Evolutionary conservation across 1,284 basidiomycete species (phyloP).

Genomic region (Irpex lacteus): DNA sequence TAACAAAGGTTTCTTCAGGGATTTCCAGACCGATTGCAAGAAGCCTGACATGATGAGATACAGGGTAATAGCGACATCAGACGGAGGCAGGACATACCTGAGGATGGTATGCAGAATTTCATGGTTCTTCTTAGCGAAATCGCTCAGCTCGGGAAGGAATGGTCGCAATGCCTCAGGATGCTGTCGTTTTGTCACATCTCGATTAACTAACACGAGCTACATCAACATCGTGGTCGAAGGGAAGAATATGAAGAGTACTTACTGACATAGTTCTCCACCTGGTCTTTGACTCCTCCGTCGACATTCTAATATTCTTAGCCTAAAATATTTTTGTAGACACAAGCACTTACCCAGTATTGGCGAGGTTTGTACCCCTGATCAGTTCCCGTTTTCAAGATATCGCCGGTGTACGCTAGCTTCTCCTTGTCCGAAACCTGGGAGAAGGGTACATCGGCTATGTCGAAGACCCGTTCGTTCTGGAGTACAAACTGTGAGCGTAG

Average conservation of each 20-base stretch:
- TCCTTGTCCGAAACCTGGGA: neutral
- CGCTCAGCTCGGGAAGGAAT: conserved; percentile 55
- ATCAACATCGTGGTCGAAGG: neutral
- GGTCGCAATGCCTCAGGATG: conserved; percentile 51
- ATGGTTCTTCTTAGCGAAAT: conserved; percentile 50
- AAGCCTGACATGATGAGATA: conserved; percentile 31
- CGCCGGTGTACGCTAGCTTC: neutral
- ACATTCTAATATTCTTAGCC: conserved; percentile 35
- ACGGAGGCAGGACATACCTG: conserved; percentile 30
- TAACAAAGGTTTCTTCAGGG: conserved; percentile 31
- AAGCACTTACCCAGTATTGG: conserved; percentile 46
- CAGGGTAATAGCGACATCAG: neutral
- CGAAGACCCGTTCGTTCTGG: neutral
- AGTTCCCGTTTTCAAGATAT: neutral
- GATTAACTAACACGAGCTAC: conserved; percentile 36
- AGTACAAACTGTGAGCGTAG: neutral
- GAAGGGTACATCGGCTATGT: neutral
- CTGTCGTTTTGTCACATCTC: conserved; percentile 38
- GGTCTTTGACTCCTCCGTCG: conserved; percentile 42
- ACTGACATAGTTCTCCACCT: conserved; percentile 35
- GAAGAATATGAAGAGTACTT: neutral
- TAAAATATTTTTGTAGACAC: neutral
- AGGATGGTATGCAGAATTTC: conserved; percentile 50
- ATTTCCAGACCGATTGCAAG: conserved; percentile 35
- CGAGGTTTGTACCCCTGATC: conserved; percentile 43